Evolutionary conservation across 306 rosid species (phyloP).

Genomic region (Sicyos edulis): DNA sequence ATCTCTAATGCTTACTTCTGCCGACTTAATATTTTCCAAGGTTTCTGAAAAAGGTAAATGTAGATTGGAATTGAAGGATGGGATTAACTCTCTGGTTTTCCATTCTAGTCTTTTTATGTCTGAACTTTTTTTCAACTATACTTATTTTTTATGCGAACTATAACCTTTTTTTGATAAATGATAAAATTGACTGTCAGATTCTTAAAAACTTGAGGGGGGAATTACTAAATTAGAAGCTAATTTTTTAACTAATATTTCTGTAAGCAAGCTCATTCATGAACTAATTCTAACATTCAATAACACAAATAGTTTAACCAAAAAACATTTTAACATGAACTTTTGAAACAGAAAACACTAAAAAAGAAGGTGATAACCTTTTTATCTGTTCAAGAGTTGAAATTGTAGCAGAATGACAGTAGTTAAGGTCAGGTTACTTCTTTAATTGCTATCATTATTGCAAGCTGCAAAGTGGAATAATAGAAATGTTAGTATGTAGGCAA

Average conservation of each 20-base stretch:
- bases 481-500: neutral
- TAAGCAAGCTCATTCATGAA: no score
- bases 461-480: neutral
- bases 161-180: no score
- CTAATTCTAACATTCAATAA: no score
- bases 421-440: conserved; percentile 7
- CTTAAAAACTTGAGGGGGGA: neutral
- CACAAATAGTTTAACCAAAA: no score
- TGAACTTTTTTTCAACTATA: no score
- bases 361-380: no score
- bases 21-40: conserved; percentile 81
- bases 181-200: no score
- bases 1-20: conserved; percentile 74
- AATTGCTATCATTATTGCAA: neutral
- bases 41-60: conserved; percentile 81
- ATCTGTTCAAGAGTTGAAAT: neutral
- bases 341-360: no score
- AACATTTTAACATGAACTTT: no score
- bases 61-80: neutral
- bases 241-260: no score
- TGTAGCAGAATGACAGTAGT: neutral
- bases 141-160: no score
- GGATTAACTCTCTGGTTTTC: neutral
- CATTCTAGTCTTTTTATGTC: no score
- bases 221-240: neutral